Percentiles rank a stretch among this genome's conserved stretches.
phyloP scores from a whole-genome alignment of 805 yeast genomes.

The Danielia oregonensis region DNA sequence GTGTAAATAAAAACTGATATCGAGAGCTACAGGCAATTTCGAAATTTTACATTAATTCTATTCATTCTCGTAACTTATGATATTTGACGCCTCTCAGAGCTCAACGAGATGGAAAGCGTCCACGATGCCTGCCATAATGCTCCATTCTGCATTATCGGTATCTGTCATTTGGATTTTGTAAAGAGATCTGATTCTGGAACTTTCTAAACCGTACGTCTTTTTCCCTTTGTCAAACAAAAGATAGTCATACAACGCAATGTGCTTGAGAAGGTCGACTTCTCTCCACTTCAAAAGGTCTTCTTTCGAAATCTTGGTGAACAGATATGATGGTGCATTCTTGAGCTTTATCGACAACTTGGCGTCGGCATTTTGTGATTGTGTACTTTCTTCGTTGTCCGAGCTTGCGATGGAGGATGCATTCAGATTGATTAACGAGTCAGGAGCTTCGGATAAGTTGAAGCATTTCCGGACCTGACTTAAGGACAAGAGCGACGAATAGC shows the following conservation, averaged over 20 bases:
- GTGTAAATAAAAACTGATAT: too few species aligned
- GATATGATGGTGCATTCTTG: slow-evolving; percentile 1
- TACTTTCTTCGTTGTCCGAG: slow-evolving; percentile 11
- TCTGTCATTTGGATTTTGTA: slow-evolving; percentile 1
- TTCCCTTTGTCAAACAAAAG: slow-evolving; percentile 6
- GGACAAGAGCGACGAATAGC: slow-evolving; percentile 16
- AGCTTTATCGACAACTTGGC: slow-evolving; percentile 4
- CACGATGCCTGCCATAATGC: slow-evolving; percentile 3
- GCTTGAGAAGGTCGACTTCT: slow-evolving; percentile 12
- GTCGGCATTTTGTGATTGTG: slow-evolving; percentile 2
- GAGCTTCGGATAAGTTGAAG: slow-evolving; percentile 2
- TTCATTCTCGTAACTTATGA: too few species aligned
- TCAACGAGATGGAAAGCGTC: slow-evolving; percentile 5
- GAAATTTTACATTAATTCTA: too few species aligned
- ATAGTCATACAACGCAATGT: slow-evolving; percentile 10
- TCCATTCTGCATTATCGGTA: slow-evolving; percentile 1
- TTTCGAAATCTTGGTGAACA: slow-evolving; percentile 1
- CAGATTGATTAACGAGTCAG: slow-evolving; percentile 1
- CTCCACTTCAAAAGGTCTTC: slow-evolving; percentile 10
- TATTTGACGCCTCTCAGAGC: too few species aligned
- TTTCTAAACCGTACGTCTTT: slow-evolving; percentile 6
- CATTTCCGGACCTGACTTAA: slow-evolving; percentile 12
- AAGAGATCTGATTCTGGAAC: slow-evolving; percentile 5
- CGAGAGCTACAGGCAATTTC: too few species aligned
- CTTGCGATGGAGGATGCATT: slow-evolving; percentile 5